Evolutionary conservation across 2,329 filamentous ascomycete genomes (phyloP), one percentile per base, ranked within the genome.

Genomic region (Colletotrichum sp.): DNA sequence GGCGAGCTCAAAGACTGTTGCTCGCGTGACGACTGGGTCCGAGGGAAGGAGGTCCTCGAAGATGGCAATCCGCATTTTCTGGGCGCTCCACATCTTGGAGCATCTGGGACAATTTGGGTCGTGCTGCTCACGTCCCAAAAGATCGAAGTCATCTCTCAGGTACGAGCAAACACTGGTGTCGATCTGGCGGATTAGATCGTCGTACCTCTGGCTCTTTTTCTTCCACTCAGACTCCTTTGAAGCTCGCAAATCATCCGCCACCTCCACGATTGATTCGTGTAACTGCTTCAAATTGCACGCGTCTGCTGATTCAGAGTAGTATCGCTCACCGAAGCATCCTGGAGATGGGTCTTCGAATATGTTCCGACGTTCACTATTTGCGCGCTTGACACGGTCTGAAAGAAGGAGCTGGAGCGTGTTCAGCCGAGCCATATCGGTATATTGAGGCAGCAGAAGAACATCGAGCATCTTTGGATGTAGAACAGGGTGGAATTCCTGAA

Each of bases 391-490:
- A 12, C 91, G 86, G 1, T 71, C 18, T 1, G 81, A 68, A 3
- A 94, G 80, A 74, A 93, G 62, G 2, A 22, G 32, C 48, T 75
- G 72, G 15, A 77, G 73, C 13, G 55, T 22, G 0, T 86, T 84
- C 0, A 94, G 84, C 0, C 90, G 87, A 0, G 79, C 32, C 87
- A 94, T 88, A 12, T 92, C 88, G 2, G 79, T 57, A 1, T 83
- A 77, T 0, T 81, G 82, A 1, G 88, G 82, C 0, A 94, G 78
- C 5, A 92, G 89, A 0, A 95, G 83, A 4, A 88, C 84, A 78
- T 94, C 87, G 2, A 95, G 82, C 0, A 89, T 79, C 5, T 88
- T 84, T 0, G 88, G 82, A 0, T 81, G 77, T 63, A 95, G 89
- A 1, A 85, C 83, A 0, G 92, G 90, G 15, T 89, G 84, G 68